Evolutionary conservation across 805 yeast genomes (phyloP).

Genomic region (Priceomyces castillae): DNA sequence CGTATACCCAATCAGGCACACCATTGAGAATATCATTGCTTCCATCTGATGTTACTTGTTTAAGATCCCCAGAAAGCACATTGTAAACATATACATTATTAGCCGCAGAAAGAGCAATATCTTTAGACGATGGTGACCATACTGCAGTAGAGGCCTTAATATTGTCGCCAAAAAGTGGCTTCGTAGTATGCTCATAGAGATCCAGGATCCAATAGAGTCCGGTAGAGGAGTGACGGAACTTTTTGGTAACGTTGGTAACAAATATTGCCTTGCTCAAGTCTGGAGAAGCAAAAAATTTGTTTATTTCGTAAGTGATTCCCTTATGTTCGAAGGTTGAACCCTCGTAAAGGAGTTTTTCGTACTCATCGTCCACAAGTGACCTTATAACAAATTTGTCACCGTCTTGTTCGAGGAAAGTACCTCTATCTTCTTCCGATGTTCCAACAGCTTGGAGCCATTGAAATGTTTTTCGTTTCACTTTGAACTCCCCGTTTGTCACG

Average conservation of each 20-base stretch:
- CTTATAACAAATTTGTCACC: constrained; percentile 53
- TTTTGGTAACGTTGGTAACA: constrained; percentile 57
- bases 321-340: constrained; percentile 45
- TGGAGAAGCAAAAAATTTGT: constrained; percentile 62
- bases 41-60: constrained; percentile 52
- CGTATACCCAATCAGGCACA: constrained; percentile 81
- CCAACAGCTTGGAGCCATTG: constrained; percentile 68
- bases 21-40: constrained; percentile 55
- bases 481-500: constrained; percentile 54
- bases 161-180: constrained; percentile 16
- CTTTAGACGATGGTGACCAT: constrained; percentile 61
- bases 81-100: constrained; percentile 54
- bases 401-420: constrained; percentile 58
- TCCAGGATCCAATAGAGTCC: constrained; percentile 65
- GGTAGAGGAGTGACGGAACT: constrained; percentile 70
- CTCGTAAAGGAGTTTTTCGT: constrained; percentile 46
- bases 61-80: constrained; percentile 20
- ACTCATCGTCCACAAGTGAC: constrained; percentile 46
- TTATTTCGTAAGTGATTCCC: constrained; percentile 44
- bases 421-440: constrained; percentile 54
- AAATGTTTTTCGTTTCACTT: constrained; percentile 50
- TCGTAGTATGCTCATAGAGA: constrained; percentile 33
- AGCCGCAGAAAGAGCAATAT: constrained; percentile 53
- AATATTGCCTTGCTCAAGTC: constrained; percentile 58
- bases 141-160: constrained; percentile 48